Base-by-base conservation (phyloP, 75 land plant genomes). In the Selaginella moellendorffii region DNA sequence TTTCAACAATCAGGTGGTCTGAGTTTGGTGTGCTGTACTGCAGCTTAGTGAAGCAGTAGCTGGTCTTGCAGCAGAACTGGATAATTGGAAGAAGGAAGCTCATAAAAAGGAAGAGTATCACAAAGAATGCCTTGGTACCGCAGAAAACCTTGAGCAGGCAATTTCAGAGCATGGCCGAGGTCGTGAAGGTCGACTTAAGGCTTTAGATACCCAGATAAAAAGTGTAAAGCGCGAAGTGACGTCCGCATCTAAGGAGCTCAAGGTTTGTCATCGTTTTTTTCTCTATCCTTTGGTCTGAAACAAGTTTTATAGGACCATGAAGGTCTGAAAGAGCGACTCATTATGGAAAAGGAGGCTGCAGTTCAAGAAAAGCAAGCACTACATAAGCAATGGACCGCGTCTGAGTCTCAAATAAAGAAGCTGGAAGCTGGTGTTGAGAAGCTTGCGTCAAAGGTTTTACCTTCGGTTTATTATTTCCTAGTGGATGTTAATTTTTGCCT, bases 231-330 rank as follows among this genome's bases (percentile, higher is more conserved):
- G 81, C 61, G 81, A 87, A 51, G 70, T 90, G 76, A 72, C 76
- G 26, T 77, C 80, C 9, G 78, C 75, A 19, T 77, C 78, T 0
- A 87, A 87, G 65, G 87, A 82, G 26, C 72, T 90, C 26, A 87
- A 90, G 85, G 96, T 87, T 65, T 60, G 24, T 24, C 14, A n/a
- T n/a, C n/a, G n/a, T n/a, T n/a, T n/a, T n/a, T n/a, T n/a, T n/a
- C n/a, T n/a, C n/a, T n/a, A n/a, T n/a, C n/a, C n/a, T n/a, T n/a
- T n/a, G n/a, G n/a, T n/a, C n/a, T n/a, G n/a, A n/a, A n/a, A n/a
- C n/a, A n/a, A n/a, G n/a, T n/a, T n/a, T n/a, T n/a, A n/a, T 68
- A 95, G 99, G 78, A 64, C 2, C 85, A 84, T 79, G 92, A 84
- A 68, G 88, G 73, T 79, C 88, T 80, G 69, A 80, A 64, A 52